These are phyloP conservation scores for Juncus effusus DNA, from an alignment of 176 grass and related monocot species.

Conservation along the genomic window DNA sequence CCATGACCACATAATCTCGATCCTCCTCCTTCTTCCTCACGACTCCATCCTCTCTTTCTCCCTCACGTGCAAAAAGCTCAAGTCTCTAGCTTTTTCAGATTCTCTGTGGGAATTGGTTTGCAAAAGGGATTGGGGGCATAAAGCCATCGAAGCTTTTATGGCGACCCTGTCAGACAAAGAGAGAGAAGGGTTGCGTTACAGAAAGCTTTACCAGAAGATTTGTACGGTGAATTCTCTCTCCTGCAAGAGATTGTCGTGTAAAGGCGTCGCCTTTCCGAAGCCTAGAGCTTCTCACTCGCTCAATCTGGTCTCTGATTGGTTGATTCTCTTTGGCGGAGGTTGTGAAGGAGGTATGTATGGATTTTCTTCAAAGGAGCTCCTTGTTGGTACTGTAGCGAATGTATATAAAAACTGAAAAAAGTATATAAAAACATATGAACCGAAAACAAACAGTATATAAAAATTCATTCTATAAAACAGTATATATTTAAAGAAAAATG, in stretches of 20 bases:
- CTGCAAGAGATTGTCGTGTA: slow-evolving; percentile 37
- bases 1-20: slow-evolving; percentile 61
- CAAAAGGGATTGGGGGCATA: slow-evolving; percentile 63
- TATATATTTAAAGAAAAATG: too few relatives aligned
- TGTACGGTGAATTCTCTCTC: slow-evolving; percentile 44
- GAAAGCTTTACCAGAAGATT: slow-evolving; percentile 57
- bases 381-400: too few relatives aligned
- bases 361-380: slow-evolving; percentile 11
- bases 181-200: slow-evolving; percentile 43
- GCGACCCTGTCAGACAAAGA: slow-evolving; percentile 32
- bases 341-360: slow-evolving; percentile 69
- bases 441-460: too few relatives aligned
- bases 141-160: slow-evolving; percentile 34
- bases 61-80: slow-evolving; percentile 61
- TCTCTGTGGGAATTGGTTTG: slow-evolving; percentile 81
- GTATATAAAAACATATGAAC: too few relatives aligned
- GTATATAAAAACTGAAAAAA: too few relatives aligned
- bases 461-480: too few relatives aligned
- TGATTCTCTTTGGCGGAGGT: slow-evolving; percentile 82
- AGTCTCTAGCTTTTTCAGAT: slow-evolving; percentile 53
- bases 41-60: slow-evolving; percentile 74
- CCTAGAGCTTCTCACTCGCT: slow-evolving; percentile 87
- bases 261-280: slow-evolving; percentile 41
- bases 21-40: slow-evolving; percentile 67
- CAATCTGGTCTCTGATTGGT: slow-evolving; percentile 77